Conservation (phyloP, 176 grass and related monocot species). For the Ensete glaucum region DNA sequence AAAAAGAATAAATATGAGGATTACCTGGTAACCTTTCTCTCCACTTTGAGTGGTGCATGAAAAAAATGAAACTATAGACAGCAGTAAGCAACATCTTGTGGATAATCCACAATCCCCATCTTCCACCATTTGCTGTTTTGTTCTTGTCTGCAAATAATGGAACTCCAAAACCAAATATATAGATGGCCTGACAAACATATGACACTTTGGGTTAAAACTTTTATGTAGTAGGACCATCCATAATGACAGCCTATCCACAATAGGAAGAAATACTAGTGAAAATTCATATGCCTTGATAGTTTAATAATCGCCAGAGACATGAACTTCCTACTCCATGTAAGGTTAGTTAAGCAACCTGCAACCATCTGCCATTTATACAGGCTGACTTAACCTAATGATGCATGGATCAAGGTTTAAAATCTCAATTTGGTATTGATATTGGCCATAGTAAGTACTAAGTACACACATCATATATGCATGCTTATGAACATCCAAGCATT, state of each 20-base stretch:
- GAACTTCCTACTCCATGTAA: too few relatives aligned
- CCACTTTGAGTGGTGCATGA: conserved; percentile 95
- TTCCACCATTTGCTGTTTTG: conserved; percentile 56
- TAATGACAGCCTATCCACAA: neutral
- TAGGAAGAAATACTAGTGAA: neutral
- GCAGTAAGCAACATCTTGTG: conserved; percentile 85
- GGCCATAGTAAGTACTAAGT: too few relatives aligned
- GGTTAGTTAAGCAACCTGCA: too few relatives aligned
- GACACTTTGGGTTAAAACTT: neutral
- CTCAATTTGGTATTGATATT: too few relatives aligned
- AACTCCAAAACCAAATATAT: conserved; percentile 86
- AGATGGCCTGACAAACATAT: conserved; percentile 59
- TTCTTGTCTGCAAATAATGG: conserved; percentile 59
- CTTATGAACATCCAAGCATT: too few relatives aligned
- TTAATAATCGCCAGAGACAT: too few relatives aligned
- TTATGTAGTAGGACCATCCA: neutral
- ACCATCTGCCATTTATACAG: too few relatives aligned
- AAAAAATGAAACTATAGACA: conserved; percentile 74
- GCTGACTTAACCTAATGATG: too few relatives aligned
- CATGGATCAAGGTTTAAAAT: too few relatives aligned
- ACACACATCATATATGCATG: too few relatives aligned
- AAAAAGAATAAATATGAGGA: neutral
- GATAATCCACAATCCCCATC: conserved; percentile 88
- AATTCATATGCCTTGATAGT: too few relatives aligned
- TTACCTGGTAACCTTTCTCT: conserved; percentile 91